Base-by-base conservation (phyloP, 2,329 filamentous ascomycete genomes). In the Aureobasidium lini region DNA sequence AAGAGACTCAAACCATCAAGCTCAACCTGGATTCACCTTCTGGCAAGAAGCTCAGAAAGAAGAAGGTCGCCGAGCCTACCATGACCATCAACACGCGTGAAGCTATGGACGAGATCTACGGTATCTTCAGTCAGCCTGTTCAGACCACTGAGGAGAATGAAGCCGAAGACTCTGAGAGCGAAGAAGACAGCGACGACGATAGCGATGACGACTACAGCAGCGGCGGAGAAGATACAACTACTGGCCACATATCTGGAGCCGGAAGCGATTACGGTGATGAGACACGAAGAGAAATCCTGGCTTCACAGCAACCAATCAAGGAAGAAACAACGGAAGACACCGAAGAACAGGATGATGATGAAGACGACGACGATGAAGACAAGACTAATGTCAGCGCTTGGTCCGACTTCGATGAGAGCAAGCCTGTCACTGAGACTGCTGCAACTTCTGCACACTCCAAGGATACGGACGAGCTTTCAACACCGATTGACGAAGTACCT, bases 11-110 rank as follows among this genome's bases (percentile, higher is more conserved):
- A 73, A 96, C 93, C 94, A 90, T 97, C 73, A 94, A 95, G 79
- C 88, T 91, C 60, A 96, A 96, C 66, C 78, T 97, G 58, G 90
- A 94, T 68, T 96, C 93, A 1, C 93, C 92, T 0, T 89, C 89
- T 0, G 84, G 86, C n/a, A 85, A 85, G 4, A 97, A 95, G 72
- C 81, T 93, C 59, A 88, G 86, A 79, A 89, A 89, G 72, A 86
- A 85, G 54, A 84, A 84, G 34, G 78, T 78, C 8, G 75, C 79
- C 37, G 93, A 97, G 72, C 89, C 92, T n/a, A 99, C 94, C 1
- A 96, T 99, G 92, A 99, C 94, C 0, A 84, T 99, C 64, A 91
- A 97, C 70, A 99, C 94, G 11, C 89, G 84, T 66, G 93, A 94
- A 64, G 94, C 94, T 4, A 96, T 93, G 63, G 92, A 97, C 66